A percentile compares a stretch with the other conserved stretches of the same genome.
phyloP scores from a whole-genome alignment of 805 yeast species.

The Candida hungchunana region DNA sequence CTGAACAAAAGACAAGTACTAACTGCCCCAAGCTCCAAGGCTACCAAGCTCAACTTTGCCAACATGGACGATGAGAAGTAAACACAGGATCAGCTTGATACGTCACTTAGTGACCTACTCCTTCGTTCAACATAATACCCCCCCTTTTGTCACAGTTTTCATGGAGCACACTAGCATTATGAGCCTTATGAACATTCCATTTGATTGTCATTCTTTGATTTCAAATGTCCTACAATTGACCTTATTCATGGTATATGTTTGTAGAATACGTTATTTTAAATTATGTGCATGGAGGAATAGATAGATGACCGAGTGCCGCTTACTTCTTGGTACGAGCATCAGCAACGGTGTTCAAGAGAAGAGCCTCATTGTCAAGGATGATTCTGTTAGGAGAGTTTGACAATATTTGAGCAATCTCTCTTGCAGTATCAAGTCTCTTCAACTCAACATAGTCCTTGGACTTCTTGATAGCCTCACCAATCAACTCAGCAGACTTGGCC shows the following conservation, averaged over 20 bases:
- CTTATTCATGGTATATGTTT: too few species aligned
- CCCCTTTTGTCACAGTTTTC: too few species aligned
- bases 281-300: too few species aligned
- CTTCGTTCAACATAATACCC: too few species aligned
- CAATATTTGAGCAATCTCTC: conserved; percentile 86
- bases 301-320: background rate
- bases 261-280: too few species aligned
- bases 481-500: conserved; percentile 94
- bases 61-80: conserved; percentile 4
- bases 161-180: too few species aligned
- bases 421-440: conserved; percentile 94
- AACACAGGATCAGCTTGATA: too few species aligned
- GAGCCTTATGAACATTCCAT: too few species aligned
- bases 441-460: conserved; percentile 93
- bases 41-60: conserved; percentile 12
- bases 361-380: conserved; percentile 85
- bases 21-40: conserved; percentile 7
- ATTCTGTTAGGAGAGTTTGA: conserved; percentile 88
- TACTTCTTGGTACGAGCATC: conserved; percentile 57
- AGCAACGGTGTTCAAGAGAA: conserved; percentile 81
- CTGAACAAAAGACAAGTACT: too few species aligned
- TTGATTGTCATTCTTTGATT: too few species aligned
- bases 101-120: too few species aligned
- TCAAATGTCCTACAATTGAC: too few species aligned
- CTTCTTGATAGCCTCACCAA: conserved; percentile 98